phyloP scores from a whole-genome alignment of 805 yeast genomes.

The Priceomyces haplophilus region DNA sequence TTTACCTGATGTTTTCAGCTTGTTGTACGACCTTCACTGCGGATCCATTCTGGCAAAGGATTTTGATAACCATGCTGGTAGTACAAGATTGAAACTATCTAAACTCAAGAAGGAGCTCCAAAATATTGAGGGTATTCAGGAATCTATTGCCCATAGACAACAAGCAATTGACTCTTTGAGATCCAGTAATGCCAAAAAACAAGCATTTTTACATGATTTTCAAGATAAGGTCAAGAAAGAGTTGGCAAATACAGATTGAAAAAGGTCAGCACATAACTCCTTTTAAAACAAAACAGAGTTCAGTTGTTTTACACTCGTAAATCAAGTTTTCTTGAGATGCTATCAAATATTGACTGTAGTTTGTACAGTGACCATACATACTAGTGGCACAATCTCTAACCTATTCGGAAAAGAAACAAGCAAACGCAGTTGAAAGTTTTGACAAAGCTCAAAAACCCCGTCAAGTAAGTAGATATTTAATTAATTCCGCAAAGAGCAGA shows the following conservation, averaged over 20 bases:
- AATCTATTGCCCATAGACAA: conserved; percentile 25
- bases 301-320: too few species aligned
- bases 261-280: not conserved
- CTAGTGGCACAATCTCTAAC: too few species aligned
- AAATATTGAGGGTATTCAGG: conserved; percentile 38
- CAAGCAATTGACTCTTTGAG: conserved; percentile 22
- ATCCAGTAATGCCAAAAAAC: conserved; percentile 23
- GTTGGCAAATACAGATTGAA: not conserved
- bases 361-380: too few species aligned
- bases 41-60: conserved; percentile 41
- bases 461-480: too few species aligned
- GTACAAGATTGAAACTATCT: conserved; percentile 33
- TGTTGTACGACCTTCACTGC: conserved; percentile 31
- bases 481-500: too few species aligned
- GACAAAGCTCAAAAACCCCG: too few species aligned
- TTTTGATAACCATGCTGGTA: conserved; percentile 41
- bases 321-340: too few species aligned
- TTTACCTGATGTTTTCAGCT: conserved; percentile 35
- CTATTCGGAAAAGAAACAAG: too few species aligned
- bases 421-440: too few species aligned
- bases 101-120: conserved; percentile 28
- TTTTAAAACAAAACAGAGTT: too few species aligned
- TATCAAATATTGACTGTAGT: too few species aligned
- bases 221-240: conserved; percentile 11
- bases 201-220: conserved; percentile 20